Evolutionary conservation across 805 yeast species (phyloP).

Genomic region (Candida quercuum): DNA sequence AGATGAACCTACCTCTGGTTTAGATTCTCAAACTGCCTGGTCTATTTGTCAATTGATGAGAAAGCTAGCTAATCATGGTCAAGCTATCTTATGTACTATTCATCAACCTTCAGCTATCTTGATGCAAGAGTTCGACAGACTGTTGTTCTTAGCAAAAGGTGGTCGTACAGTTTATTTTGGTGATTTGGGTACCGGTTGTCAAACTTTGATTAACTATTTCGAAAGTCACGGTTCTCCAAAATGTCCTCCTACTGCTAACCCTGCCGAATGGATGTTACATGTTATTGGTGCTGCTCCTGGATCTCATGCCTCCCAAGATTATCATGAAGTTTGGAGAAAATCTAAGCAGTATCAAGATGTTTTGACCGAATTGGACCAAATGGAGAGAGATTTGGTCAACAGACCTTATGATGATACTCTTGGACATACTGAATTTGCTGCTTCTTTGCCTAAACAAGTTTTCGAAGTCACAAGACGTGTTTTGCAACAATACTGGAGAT

Average conservation of each 20-base stretch:
- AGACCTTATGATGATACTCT: conserved; percentile 21
- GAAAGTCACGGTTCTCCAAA: conserved; percentile 68
- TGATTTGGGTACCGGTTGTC: conserved; percentile 64
- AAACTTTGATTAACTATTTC: conserved; percentile 55
- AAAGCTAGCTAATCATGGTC: conserved; percentile 65
- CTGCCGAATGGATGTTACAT: conserved; percentile 72
- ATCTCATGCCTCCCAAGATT: conserved; percentile 50
- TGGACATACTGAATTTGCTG: conserved; percentile 36
- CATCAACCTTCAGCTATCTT: conserved; percentile 75
- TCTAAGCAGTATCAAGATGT: conserved; percentile 39
- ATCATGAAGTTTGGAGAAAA: conserved; percentile 56
- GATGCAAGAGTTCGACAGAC: conserved; percentile 62
- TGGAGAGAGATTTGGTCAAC: conserved; percentile 30
- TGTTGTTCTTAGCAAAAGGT: conserved; percentile 64
- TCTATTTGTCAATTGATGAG: conserved; percentile 62
- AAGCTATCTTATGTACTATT: conserved; percentile 70
- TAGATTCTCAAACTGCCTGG: conserved; percentile 66
- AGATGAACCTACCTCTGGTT: conserved; percentile 73
- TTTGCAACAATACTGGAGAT: conserved; percentile 59
- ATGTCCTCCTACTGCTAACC: conserved; percentile 58
- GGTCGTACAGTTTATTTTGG: conserved; percentile 82
- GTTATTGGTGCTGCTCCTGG: conserved; percentile 82
- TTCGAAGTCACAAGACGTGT: conserved; percentile 45
- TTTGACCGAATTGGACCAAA: conserved; percentile 28
- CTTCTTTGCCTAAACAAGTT: conserved; percentile 36